Base-by-base conservation (phyloP, 805 yeast species). In the Tetrapisispora nanseiensis region DNA sequence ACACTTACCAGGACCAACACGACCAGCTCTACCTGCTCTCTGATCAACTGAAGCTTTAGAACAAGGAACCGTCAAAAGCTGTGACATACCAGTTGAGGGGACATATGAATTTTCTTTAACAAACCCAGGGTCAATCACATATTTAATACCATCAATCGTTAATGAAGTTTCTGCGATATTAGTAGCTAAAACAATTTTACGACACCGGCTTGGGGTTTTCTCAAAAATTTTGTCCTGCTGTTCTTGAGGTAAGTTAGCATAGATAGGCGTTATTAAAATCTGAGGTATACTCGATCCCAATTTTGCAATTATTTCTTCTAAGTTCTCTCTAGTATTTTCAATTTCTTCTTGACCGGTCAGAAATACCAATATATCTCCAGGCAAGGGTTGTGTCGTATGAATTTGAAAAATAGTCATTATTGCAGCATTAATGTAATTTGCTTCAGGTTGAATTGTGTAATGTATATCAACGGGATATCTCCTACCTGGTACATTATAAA, bases 331-430 rank as follows among this genome's bases (percentile, higher is more conserved):
- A 73, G 81, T 72, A 2, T 76, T 69, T 52, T 92, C 97, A 45
- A 92, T 92, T 55, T 90, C 98, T 43, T 90, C 97, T 59, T 92
- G 97, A 30, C 98, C 98, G 0, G 97, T 92, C 39, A 90, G 63
- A 59, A 90, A 90, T 1, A 90, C 94, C 23, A 92, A 65, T 13
- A 90, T 84, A 58, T 92, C 98, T 3, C 96, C 95, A 0, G 78
- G 74, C 2, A 73, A 65, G 1, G 69, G 68, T 33, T 74, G 74
- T 0, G 61, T 54, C 67, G 68, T 68, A 56, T 92, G 97, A 18
- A 90, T 86, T 55, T 86, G 94, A 57, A 86, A 80, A 3, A 89
- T 81, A 0, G 96, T 84, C 6, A 86, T 81, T 20, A 87, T 73
- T 0, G 95, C 92, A 0, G 96, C 95, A 56, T 85, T 89, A 3